A percentile compares a stretch with the other conserved stretches of the same genome.
phyloP scores from a whole-genome alignment of 805 yeast species.

The Saccharomyces paradoxus region DNA sequence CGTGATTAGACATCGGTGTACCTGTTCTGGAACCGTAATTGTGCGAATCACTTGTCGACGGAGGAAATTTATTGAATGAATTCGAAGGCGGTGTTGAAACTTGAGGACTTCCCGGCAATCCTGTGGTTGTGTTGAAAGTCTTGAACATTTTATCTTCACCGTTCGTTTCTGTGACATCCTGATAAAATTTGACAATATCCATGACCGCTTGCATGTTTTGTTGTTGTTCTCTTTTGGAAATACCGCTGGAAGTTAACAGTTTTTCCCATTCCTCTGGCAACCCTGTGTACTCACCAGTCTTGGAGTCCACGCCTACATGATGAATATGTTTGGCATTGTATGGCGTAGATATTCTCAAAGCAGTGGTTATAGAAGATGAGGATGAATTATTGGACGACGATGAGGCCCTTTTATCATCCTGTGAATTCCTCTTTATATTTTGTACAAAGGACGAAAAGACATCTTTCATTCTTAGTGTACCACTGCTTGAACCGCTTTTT shows the following conservation, averaged over 20 bases:
- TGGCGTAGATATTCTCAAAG: slow-evolving; percentile 73
- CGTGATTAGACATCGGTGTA: slow-evolving; percentile 1
- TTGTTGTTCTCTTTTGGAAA: slow-evolving; percentile 78
- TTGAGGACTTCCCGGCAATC: neutral
- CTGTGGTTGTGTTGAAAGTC: slow-evolving; percentile 27
- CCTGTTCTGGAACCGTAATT: slow-evolving; percentile 15
- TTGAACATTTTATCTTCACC: slow-evolving; percentile 36
- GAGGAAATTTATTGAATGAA: slow-evolving; percentile 1
- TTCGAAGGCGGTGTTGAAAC: neutral
- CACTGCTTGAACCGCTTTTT: slow-evolving; percentile 35
- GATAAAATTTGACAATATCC: slow-evolving; percentile 83
- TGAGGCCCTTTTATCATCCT: slow-evolving; percentile 8
- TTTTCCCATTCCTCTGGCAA: slow-evolving; percentile 90
- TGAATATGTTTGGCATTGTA: slow-evolving; percentile 84
- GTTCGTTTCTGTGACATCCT: slow-evolving; percentile 41
- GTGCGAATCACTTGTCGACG: slow-evolving; percentile 1
- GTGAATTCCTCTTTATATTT: slow-evolving; percentile 19
- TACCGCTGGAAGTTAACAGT: slow-evolving; percentile 75
- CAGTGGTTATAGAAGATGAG: slow-evolving; percentile 5
- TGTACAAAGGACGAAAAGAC: slow-evolving; percentile 44
- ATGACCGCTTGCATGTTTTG: slow-evolving; percentile 91
- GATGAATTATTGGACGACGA: slow-evolving; percentile 10
- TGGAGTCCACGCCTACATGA: slow-evolving; percentile 84
- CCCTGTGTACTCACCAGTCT: slow-evolving; percentile 82
- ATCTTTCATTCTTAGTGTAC: slow-evolving; percentile 41